Conservation (phyloP, 1,284 basidiomycete genomes). For the Meira miltonrushii region DNA sequence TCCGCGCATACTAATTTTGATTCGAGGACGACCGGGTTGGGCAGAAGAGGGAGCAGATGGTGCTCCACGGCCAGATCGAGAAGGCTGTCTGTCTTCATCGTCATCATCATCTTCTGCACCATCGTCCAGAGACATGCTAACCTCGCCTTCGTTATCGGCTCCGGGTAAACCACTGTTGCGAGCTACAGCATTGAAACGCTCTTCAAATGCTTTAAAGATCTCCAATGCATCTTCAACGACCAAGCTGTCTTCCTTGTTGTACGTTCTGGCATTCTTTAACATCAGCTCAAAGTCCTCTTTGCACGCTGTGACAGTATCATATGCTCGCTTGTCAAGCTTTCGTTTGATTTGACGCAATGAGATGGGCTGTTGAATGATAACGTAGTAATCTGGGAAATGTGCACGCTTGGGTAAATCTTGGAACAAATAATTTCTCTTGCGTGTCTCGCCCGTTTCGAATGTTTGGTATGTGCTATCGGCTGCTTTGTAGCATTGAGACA, state of each 20-base stretch:
- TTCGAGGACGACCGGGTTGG: too few species aligned
- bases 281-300: conserved; percentile 77
- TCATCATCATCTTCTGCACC: conserved; percentile 9
- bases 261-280: conserved; percentile 78
- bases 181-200: conserved; percentile 36
- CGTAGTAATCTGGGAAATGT: conserved; percentile 89
- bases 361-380: conserved; percentile 69
- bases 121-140: neutral
- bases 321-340: conserved; percentile 66
- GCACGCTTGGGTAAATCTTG: conserved; percentile 55
- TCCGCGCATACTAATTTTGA: too few species aligned
- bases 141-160: conserved; percentile 4
- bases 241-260: conserved; percentile 66
- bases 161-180: conserved; percentile 32
- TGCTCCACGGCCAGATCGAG: too few species aligned
- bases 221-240: conserved; percentile 77
- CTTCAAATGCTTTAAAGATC: conserved; percentile 45
- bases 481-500: conserved; percentile 74
- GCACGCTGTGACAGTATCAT: conserved; percentile 71
- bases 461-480: conserved; percentile 64
- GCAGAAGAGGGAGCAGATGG: too few species aligned
- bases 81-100: neutral
- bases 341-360: conserved; percentile 81
- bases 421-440: conserved; percentile 49
- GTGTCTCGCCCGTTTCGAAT: conserved; percentile 59